Evolutionary conservation across 495 filamentous ascomycete species (phyloP).

Genomic region (Penicillium pulvis): DNA sequence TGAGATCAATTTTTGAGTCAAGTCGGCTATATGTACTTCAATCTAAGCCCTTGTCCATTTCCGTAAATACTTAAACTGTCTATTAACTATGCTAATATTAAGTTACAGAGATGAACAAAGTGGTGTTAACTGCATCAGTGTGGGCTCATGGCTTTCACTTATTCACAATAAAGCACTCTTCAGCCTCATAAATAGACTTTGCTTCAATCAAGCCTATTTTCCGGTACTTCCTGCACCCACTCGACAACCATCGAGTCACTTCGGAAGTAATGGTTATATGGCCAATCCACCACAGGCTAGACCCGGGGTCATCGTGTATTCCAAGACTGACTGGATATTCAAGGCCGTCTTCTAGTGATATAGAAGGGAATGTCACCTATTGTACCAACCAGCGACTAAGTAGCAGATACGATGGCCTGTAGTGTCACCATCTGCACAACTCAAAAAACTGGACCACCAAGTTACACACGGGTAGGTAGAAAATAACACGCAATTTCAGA

Average conservation of each 20-base stretch:
- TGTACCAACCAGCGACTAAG: background rate
- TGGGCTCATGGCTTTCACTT: no score
- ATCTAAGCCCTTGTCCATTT: no score
- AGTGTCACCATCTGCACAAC: background rate
- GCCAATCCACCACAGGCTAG: background rate
- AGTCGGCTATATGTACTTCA: no score
- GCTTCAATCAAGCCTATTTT: background rate
- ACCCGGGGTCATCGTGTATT: background rate
- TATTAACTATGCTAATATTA: no score
- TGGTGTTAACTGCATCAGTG: no score
- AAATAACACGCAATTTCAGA: no score
- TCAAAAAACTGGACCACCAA: background rate
- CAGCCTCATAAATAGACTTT: background rate
- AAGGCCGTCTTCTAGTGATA: background rate
- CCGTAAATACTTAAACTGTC: no score
- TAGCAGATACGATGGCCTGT: background rate
- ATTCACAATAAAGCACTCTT: no score
- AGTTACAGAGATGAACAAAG: no score
- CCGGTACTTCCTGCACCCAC: background rate
- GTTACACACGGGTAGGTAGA: background rate
- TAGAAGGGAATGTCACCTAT: background rate
- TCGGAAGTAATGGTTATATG: background rate
- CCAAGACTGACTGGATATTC: background rate
- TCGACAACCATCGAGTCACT: background rate
- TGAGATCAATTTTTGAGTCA: no score